These are phyloP conservation scores for Vigna radiata DNA, from an alignment of 306 rosid genomes.

Conservation along the genomic window DNA sequence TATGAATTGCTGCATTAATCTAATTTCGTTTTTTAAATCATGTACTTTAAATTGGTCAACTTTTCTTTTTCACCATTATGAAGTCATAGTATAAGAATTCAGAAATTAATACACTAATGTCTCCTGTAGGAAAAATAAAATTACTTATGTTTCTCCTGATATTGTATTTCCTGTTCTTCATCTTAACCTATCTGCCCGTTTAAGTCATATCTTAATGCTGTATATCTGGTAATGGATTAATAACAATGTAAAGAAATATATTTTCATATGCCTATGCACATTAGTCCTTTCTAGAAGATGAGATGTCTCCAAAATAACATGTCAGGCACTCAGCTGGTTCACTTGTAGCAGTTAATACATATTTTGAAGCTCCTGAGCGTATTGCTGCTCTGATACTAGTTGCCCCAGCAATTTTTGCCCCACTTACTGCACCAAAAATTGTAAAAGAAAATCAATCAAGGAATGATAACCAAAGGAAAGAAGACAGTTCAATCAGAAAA, in stretches of 20 bases:
- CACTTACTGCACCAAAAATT: conserved; percentile 49
- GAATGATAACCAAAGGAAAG: conserved; percentile 53
- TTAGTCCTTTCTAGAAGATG: conserved; percentile 30
- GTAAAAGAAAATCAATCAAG: conserved; percentile 47
- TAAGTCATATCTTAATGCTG: conserved; percentile 13
- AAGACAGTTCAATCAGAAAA: conserved; percentile 41
- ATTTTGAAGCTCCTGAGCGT: conserved; percentile 88
- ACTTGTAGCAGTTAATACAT: conserved; percentile 77
- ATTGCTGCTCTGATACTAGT: conserved; percentile 88
- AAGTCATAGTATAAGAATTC: conserved; percentile 15
- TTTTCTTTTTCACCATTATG: neutral
- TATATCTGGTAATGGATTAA: neutral
- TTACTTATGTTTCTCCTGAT: neutral
- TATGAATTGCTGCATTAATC: neutral
- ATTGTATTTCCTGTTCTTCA: neutral
- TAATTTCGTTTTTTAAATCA: conserved; percentile 24
- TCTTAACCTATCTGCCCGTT: conserved; percentile 16
- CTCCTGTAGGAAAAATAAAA: conserved; percentile 14
- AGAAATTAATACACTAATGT: conserved; percentile 15
- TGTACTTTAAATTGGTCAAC: conserved; percentile 27
- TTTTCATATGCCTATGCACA: conserved; percentile 24
- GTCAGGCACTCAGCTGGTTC: conserved; percentile 96
- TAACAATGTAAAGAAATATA: conserved; percentile 1
- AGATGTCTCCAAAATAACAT: conserved; percentile 42
- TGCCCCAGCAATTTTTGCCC: conserved; percentile 90